Conservation (phyloP, 116 monocot species). For the Cymodocea nodosa region DNA sequence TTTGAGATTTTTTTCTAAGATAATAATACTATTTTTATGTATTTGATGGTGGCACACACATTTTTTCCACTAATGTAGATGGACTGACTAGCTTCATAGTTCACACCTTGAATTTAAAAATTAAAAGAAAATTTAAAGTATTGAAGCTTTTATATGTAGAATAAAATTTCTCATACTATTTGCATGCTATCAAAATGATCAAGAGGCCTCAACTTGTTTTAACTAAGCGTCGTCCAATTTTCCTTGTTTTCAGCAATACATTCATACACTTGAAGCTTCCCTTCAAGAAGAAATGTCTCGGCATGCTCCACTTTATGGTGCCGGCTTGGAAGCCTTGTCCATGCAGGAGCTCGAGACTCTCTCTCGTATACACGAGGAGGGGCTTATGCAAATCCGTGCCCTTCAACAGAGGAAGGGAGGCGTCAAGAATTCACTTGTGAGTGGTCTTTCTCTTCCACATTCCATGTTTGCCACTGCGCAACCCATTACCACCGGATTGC, state of each 20-base stretch:
- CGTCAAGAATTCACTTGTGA: conserved; percentile 20
- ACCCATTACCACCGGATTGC: conserved; percentile 35
- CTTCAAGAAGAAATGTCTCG: conserved; percentile 83
- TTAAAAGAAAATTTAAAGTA: no score
- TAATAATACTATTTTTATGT: no score
- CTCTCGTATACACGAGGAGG: conserved; percentile 72
- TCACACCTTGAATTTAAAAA: no score
- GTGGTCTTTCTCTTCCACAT: conserved; percentile 31
- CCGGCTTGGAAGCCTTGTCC: conserved; percentile 60
- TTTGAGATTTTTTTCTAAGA: no score
- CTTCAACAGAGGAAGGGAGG: conserved; percentile 44
- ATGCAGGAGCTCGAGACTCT: conserved; percentile 74
- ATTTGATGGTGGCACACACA: no score
- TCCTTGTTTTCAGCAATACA: conserved; percentile 68
- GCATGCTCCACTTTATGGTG: conserved; percentile 89
- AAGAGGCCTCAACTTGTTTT: no score
- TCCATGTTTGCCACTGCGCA: conserved; percentile 32
- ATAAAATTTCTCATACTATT: no score
- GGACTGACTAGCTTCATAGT: no score
- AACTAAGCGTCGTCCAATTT: background rate
- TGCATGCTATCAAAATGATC: no score
- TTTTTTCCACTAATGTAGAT: no score
- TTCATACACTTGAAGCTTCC: conserved; percentile 60
- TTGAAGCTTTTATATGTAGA: no score
- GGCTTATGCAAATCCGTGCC: conserved; percentile 50